Evolutionary conservation across 2,329 filamentous ascomycete genomes (phyloP).

Genomic region (Blumeriella jaapii): DNA sequence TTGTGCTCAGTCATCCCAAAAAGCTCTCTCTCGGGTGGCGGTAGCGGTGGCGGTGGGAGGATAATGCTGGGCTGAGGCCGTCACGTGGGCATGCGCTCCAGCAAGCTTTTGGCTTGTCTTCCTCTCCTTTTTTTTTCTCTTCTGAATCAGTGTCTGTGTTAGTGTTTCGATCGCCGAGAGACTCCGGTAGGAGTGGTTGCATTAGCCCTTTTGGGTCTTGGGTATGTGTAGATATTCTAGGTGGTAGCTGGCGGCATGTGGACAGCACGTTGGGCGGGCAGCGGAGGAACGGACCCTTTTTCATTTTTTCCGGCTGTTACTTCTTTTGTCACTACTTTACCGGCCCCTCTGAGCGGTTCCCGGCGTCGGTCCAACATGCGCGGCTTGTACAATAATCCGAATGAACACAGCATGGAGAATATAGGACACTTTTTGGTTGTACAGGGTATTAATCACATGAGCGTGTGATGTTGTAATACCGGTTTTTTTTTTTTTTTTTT

Average conservation of each 20-base stretch:
- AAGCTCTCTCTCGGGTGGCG: slow-evolving; percentile 21
- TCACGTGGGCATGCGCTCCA: slow-evolving; percentile 13
- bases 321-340: slow-evolving; percentile 8
- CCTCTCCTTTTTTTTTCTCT: too few relatives aligned
- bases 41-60: slow-evolving; percentile 20
- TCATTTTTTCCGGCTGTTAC: slow-evolving; percentile 7
- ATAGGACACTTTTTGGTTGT: neutral
- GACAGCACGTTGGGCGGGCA: slow-evolving; percentile 6
- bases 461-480: too few relatives aligned
- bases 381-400: slow-evolving; percentile 24
- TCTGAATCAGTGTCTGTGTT: too few relatives aligned
- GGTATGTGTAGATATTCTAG: slow-evolving; percentile 17
- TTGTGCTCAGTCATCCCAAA: slow-evolving; percentile 15
- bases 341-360: too few relatives aligned
- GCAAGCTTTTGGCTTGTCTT: slow-evolving; percentile 13
- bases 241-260: neutral
- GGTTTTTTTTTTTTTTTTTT: too few relatives aligned
- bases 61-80: too few relatives aligned
- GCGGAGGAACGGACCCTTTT: slow-evolving; percentile 6
- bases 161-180: slow-evolving; percentile 9
- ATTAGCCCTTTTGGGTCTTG: slow-evolving; percentile 3
- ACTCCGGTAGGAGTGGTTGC: slow-evolving; percentile 5
- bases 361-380: slow-evolving; percentile 9
- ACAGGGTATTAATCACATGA: too few relatives aligned
- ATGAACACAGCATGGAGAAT: slow-evolving; percentile 24